phyloP scores from a whole-genome alignment of 2,329 filamentous ascomycete genomes.

The Fusarium nygamai region DNA sequence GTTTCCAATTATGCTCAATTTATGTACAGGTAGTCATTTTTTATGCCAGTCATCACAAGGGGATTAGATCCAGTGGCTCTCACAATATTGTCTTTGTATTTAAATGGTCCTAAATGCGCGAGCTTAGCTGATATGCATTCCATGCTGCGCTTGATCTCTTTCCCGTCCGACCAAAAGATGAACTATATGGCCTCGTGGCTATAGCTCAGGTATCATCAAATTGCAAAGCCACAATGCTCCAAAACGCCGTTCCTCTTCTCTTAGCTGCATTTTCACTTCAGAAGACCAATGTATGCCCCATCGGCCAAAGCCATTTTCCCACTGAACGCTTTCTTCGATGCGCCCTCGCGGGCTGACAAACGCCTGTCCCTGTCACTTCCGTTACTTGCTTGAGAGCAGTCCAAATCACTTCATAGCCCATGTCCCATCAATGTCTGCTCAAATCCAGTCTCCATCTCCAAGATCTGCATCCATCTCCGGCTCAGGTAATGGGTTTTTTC shows the following conservation, averaged over 20 bases:
- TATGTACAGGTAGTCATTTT: background rate
- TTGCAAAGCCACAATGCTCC: slow-evolving; percentile 28
- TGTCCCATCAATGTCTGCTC: slow-evolving; percentile 12
- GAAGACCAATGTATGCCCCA: background rate
- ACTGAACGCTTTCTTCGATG: slow-evolving; percentile 16
- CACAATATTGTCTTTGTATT: background rate
- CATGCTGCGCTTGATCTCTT: background rate
- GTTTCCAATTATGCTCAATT: background rate
- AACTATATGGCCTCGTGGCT: slow-evolving; percentile 27
- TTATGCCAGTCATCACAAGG: background rate
- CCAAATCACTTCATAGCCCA: slow-evolving; percentile 12
- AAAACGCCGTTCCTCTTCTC: slow-evolving; percentile 34
- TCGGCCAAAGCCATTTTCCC: slow-evolving; percentile 3
- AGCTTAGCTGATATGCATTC: background rate
- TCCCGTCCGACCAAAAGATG: slow-evolving; percentile 25
- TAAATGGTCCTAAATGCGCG: background rate
- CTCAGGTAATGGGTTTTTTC: slow-evolving; percentile 53
- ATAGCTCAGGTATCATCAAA: slow-evolving; percentile 44
- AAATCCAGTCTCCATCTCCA: slow-evolving; percentile 51
- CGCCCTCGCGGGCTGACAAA: slow-evolving; percentile 6
- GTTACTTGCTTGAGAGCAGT: slow-evolving; percentile 19
- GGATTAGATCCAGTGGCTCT: background rate
- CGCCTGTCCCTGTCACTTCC: slow-evolving; percentile 20
- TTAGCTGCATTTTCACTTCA: slow-evolving; percentile 9
- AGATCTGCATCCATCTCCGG: slow-evolving; percentile 51